phyloP scores from a whole-genome alignment of 2,329 filamentous ascomycete genomes.

The Exserohilum rostratum region DNA sequence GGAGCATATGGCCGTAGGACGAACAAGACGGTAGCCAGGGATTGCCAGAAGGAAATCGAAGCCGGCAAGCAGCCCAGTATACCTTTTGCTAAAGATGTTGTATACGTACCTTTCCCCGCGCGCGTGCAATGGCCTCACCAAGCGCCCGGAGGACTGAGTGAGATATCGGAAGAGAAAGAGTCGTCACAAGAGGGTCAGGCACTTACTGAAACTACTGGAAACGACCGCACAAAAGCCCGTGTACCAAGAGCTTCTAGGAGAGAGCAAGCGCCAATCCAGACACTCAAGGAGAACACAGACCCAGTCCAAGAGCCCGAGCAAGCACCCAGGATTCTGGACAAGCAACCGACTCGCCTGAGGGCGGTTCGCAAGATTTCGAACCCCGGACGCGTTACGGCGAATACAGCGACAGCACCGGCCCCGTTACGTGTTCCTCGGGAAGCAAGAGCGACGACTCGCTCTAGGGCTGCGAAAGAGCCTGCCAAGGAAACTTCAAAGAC shows the following conservation, averaged over 20 bases:
- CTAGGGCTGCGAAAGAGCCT: conserved; percentile 32
- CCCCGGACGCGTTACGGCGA: conserved; percentile 39
- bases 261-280: conserved; percentile 34
- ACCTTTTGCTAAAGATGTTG: conserved; percentile 55
- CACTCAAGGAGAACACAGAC: conserved; percentile 47
- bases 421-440: conserved; percentile 39
- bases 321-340: conserved; percentile 39
- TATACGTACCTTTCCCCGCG: conserved; percentile 55
- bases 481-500: conserved; percentile 27
- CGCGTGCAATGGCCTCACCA: conserved; percentile 47
- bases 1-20: conserved; percentile 54
- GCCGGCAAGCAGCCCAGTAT: conserved; percentile 56
- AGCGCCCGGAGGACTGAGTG: conserved; percentile 40
- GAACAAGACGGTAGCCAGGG: conserved; percentile 57
- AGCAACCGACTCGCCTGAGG: conserved; percentile 45
- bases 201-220: conserved; percentile 55
- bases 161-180: conserved; percentile 51
- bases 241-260: conserved; percentile 28
- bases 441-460: conserved; percentile 33
- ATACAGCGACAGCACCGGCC: conserved; percentile 36
- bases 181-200: conserved; percentile 47
- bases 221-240: conserved; percentile 46
- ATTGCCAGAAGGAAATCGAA: conserved; percentile 57
- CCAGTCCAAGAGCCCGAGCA: conserved; percentile 37
- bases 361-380: conserved; percentile 46